These are phyloP conservation scores for Trichoderma semiorbis DNA, from an alignment of 2,329 filamentous ascomycete genomes.

Conservation along the genomic window DNA sequence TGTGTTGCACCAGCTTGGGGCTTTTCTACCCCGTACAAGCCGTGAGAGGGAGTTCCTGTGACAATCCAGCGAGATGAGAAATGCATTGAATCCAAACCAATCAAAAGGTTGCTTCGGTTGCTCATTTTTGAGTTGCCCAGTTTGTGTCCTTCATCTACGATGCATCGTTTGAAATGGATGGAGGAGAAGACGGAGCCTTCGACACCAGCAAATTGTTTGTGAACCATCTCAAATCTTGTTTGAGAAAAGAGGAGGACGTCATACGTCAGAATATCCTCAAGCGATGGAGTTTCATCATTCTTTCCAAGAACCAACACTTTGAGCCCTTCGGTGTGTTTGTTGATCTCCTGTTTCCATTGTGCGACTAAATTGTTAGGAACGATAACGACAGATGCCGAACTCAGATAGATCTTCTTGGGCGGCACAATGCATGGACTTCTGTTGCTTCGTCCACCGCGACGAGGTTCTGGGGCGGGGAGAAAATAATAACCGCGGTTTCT, in stretches of 20 bases:
- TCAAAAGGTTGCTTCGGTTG: conserved; percentile 54
- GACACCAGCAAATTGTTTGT: conserved; percentile 29
- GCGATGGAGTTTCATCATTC: conserved; percentile 52
- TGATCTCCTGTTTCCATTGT: conserved; percentile 81
- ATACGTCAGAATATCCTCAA: conserved; percentile 57
- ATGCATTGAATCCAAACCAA: conserved; percentile 50
- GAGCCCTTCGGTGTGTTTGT: conserved; percentile 68
- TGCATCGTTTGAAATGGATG: conserved; percentile 81
- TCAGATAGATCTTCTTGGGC: conserved; percentile 57
- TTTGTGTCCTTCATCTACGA: conserved; percentile 88
- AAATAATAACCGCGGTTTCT: conserved; percentile 58
- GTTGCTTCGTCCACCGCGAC: conserved; percentile 24
- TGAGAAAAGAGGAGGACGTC: conserved; percentile 79
- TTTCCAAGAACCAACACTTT: conserved; percentile 61
- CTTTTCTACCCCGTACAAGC: conserved; percentile 65
- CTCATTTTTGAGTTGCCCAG: conserved; percentile 63
- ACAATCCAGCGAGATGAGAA: conserved; percentile 82
- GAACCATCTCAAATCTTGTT: conserved; percentile 64
- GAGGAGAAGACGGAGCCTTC: conserved; percentile 59
- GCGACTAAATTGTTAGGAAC: conserved; percentile 78
- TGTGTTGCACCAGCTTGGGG: not conserved
- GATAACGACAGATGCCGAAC: conserved; percentile 69
- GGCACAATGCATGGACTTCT: conserved; percentile 22
- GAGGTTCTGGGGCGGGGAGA: conserved; percentile 44
- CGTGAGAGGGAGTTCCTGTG: conserved; percentile 83